Evolutionary conservation across 257 asterid genomes (phyloP).

Genomic region (Fraxinus excelsior): DNA sequence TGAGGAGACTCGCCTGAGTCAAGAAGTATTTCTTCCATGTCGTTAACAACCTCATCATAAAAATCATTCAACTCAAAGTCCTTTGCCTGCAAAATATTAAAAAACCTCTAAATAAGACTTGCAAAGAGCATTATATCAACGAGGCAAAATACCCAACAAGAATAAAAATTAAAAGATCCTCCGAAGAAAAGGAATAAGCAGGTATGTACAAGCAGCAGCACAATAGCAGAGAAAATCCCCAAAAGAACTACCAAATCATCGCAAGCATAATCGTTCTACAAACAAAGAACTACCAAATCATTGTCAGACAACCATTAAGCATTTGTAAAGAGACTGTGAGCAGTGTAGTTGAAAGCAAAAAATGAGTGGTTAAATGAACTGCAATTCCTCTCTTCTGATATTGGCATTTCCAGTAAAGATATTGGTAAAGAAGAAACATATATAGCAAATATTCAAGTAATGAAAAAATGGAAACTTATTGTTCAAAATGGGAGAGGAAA

Average conservation of each 20-base stretch:
- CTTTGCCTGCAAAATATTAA: conserved; percentile 50
- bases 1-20: conserved; percentile 65
- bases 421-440: not conserved
- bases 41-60: conserved; percentile 81
- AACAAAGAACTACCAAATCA: not conserved
- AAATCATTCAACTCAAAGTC: conserved; percentile 56
- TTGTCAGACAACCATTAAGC: not conserved
- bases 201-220: not conserved
- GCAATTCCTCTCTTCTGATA: not conserved
- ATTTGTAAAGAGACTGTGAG: not conserved
- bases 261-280: not conserved
- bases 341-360: not conserved
- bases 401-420: not conserved
- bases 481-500: conserved; percentile 1
- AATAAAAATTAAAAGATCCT: conserved; percentile 1
- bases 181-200: not conserved
- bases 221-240: not conserved
- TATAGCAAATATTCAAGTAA: not conserved
- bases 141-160: conserved; percentile 8
- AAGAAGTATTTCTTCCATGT: conserved; percentile 91
- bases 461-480: not conserved
- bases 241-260: not conserved
- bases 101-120: conserved; percentile 8
- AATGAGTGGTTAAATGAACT: not conserved
- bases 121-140: conserved; percentile 3